Percentiles rank a stretch among this genome's conserved stretches.
Conservation (phyloP, 352 stramenopile genomes). For the Globisporangium rhizosaccharum region DNA sequence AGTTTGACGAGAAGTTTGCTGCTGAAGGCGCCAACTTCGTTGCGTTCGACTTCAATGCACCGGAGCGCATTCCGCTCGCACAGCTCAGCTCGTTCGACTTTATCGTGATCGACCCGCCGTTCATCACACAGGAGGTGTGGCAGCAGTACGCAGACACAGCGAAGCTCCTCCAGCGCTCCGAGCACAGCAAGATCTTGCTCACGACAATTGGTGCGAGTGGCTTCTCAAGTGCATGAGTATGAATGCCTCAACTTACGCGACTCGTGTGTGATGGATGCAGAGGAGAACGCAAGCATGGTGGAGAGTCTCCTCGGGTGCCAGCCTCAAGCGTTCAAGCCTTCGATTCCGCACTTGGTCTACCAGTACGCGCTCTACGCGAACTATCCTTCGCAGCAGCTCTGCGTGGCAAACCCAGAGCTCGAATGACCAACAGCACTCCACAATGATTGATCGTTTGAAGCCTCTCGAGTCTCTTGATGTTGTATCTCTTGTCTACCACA, state of each 20-base stretch:
- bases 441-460: too few relatives aligned
- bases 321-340: conserved; percentile 74
- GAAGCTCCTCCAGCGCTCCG: conserved; percentile 51
- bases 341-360: conserved; percentile 94
- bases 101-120: conserved; percentile 92
- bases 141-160: conserved; percentile 76
- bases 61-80: conserved; percentile 47
- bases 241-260: neutral
- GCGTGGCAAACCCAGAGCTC: conserved; percentile 70
- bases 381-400: conserved; percentile 71
- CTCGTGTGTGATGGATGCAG: conserved; percentile 21
- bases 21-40: conserved; percentile 63
- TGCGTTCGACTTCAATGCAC: conserved; percentile 89
- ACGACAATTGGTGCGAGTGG: conserved; percentile 77
- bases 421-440: conserved; percentile 6
- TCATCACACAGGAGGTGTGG: conserved; percentile 93
- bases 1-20: conserved; percentile 86
- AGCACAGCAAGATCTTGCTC: conserved; percentile 71
- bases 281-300: conserved; percentile 88
- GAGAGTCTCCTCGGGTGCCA: conserved; percentile 73
- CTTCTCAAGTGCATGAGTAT: conserved; percentile 5
- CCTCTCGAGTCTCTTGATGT: neutral
- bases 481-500: neutral
- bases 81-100: conserved; percentile 82
- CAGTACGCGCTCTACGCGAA: conserved; percentile 93